Conservation (phyloP, 768 basidiomycete genomes). For the Lentinula guzmanii region DNA sequence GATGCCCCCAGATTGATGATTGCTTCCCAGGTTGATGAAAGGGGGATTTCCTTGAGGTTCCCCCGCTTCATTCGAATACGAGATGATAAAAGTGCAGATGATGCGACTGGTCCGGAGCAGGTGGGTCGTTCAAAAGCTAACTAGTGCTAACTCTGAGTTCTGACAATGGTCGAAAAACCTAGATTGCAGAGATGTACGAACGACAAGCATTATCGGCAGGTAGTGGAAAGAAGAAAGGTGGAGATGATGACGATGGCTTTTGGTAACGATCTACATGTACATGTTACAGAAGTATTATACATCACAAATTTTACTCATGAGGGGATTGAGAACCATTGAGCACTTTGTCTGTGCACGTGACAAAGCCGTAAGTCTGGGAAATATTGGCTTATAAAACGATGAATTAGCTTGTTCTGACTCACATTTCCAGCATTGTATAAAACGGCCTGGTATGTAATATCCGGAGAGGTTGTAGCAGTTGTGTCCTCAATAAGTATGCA, state of each 20-base stretch:
- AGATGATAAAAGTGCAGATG: slow-evolving; percentile 90
- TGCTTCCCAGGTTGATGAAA: slow-evolving; percentile 60
- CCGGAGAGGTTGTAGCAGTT: slow-evolving; percentile 58
- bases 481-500: slow-evolving; percentile 51
- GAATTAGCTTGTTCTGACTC: slow-evolving; percentile 12
- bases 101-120: slow-evolving; percentile 92
- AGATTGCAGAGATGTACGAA: slow-evolving; percentile 95
- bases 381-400: no score
- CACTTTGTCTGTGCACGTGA: background rate
- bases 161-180: slow-evolving; percentile 3
- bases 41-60: slow-evolving; percentile 94
- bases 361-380: background rate
- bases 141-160: background rate
- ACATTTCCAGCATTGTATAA: slow-evolving; percentile 53
- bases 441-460: slow-evolving; percentile 50
- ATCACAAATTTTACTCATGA: background rate
- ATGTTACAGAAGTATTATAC: no score
- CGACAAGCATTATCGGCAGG: slow-evolving; percentile 78
- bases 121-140: slow-evolving; percentile 26
- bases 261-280: slow-evolving; percentile 41
- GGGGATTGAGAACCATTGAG: slow-evolving; percentile 7
- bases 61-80: slow-evolving; percentile 89
- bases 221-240: slow-evolving; percentile 60
- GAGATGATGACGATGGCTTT: slow-evolving; percentile 71
- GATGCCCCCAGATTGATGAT: slow-evolving; percentile 3